Conservation (phyloP, 2,329 filamentous ascomycete species). For the Beauveria bassiana region DNA sequence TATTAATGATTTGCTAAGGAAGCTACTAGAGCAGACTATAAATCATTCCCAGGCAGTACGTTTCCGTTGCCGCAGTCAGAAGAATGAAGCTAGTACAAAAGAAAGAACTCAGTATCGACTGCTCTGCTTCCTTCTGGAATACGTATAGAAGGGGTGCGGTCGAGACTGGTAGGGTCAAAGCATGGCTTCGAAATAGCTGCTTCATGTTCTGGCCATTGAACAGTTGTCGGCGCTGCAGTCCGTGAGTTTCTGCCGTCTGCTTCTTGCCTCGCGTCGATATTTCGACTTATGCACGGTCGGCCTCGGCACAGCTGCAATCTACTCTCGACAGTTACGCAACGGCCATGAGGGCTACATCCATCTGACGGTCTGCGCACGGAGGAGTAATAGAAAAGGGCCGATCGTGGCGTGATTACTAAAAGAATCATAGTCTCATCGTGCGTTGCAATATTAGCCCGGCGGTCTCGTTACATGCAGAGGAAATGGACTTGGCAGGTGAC, state of each 20-base stretch:
- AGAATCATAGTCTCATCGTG: not conserved
- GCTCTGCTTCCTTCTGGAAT: not conserved
- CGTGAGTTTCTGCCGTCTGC: too few species aligned
- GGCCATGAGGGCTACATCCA: not conserved
- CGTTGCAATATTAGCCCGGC: not conserved
- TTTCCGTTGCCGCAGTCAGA: not conserved
- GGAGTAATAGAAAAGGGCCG: not conserved
- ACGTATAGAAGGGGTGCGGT: too few species aligned
- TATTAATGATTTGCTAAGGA: not conserved
- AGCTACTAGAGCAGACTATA: not conserved
- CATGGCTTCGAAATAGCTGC: too few species aligned
- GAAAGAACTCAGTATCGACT: not conserved
- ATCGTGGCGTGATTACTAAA: not conserved
- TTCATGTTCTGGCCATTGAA: too few species aligned
- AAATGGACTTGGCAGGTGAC: not conserved
- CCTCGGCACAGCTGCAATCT: too few species aligned
- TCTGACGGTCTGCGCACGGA: not conserved
- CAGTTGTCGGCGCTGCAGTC: too few species aligned
- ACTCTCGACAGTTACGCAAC: too few species aligned
- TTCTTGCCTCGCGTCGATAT: too few species aligned
- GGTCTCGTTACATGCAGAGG: not conserved
- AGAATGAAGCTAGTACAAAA: not conserved
- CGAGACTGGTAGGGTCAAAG: too few species aligned
- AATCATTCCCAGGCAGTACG: not conserved
- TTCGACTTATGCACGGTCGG: too few species aligned